Evolutionary conservation across 2,329 filamentous ascomycete species (phyloP), one percentile per base, ranked within the genome.

Genomic region (Periconia sp.): DNA sequence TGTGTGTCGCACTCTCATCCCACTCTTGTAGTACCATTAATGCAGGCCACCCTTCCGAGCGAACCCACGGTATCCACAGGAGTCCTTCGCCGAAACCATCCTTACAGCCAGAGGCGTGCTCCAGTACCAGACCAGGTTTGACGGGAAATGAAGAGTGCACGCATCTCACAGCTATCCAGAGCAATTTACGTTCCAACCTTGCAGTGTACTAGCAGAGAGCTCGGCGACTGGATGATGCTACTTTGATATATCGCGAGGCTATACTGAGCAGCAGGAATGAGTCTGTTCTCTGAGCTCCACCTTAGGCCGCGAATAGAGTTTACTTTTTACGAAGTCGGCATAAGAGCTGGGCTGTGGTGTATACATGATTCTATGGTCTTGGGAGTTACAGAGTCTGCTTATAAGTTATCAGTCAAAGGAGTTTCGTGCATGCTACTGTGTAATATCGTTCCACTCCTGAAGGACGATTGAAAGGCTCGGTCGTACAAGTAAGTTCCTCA

Each of bases 211-310:
- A 55, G 45, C 47, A 41, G 31, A 20, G 33, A 20, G 48, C 14
- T 60, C 64, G 68, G 69, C 68, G 65, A 69, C 64, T 59, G 60
- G 48, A 45, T 41, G 30, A 47, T 43, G 50, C 59, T 19, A 49
- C 23, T 63, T 79, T 72, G 64, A 72, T 80, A 35, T 81, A 65
- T 74, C 78, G 78, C 78, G 74, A 74, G 76, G 73, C 74, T 72
- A 79, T 81, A 81, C 79, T 79, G 79, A 81, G 77, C 77, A 76
- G 65, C 73, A 78, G 78, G 78, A 78, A 79, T 77, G 73, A 68
- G 64, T 70, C 76, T 79, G 72, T 75, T 79, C 77, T 62, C 76
- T 74, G 73, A 76, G 77, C 79, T 80, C 79, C 77, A 81, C 79
- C 78, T 79, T 72, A 66, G 69, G 73, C 73, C 76, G 78, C 78